Base-by-base conservation (phyloP, 805 yeast species). In the Teunomyces atbi region DNA sequence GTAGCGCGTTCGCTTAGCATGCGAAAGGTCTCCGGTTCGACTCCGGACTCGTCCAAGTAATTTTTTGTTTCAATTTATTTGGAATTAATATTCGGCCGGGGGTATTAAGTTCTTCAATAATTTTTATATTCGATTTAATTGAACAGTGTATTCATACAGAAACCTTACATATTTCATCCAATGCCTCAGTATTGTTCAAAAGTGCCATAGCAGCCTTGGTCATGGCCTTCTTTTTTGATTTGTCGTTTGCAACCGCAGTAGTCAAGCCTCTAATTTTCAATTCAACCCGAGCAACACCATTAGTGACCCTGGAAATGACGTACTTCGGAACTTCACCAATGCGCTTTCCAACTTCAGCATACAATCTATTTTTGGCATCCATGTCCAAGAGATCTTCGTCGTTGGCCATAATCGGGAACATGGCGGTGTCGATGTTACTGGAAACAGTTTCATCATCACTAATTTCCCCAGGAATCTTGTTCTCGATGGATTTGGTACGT, bases 1-100 rank as follows among this genome's bases (percentile, higher is more conserved):
- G 86, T 81, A 81, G 85, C 85, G 85, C 85, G 85, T 78, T 78
- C 82, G 80, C 85, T 80, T 81, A 79, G 84, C 84, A 80, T 80
- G 85, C 79, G 83, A 79, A 79, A 81, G 85, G 86, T 81, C 85
- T 79, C 80, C 80, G 84, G 84, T 79, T 79, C 85, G 82, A 80
- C 75, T 80, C 84, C 84, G 79, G 80, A 77, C 83, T 79, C 82
- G 84, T 80, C 84, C 84, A 79, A 46, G 64, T 48, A 49, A 63
- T 67, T 69, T 60, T 56, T 45, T 41, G 30, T 44, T 37, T 40
- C 3, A 7, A 23, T 23, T 12, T 38, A 3, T 5, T 12, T 12
- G 6, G 3, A 13, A 3, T 13, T 4, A 3, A 1, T 5, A 6
- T 21, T 6, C 6, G 23, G 6, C 6, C 8, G 1, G 23, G 7